Evolutionary conservation across 2,329 filamentous ascomycete genomes (phyloP), one percentile per base, ranked within the genome.

Genomic region (Diplocarpon mali): DNA sequence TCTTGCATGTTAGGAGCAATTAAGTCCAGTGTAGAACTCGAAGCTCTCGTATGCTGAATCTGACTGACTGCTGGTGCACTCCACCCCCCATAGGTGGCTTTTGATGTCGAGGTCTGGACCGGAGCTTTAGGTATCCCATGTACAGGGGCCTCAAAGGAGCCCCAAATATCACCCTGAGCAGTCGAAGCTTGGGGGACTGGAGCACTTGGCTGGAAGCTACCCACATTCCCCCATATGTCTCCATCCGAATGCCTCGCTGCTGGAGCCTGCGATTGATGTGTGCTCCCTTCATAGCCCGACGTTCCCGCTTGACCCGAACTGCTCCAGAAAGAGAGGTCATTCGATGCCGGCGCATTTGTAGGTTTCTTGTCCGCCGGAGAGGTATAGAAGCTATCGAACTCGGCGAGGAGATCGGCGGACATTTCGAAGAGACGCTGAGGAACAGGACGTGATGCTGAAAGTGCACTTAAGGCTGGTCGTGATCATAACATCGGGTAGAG

Each of bases 361-460:
- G 55, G 52, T 38, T 62, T 57, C 13, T 53, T 49, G n/a, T 56
- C 53, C 37, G 53, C 54, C 27, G 65, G 57, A 46, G 62, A 50
- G 48, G 53, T 54, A 42, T 71, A 67, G 52, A 69, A 65, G 54
- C 65, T 67, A 56, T 73, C 75, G 54, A 82, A 80, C 53, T 77
- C 74, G 44, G 76, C 77, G 57, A 81, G 77, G 46, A 82, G 71
- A 62, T 81, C 76, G 50, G 76, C 75, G 54, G 78, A 82, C 77
- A 81, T 82, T 16, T 28, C 49, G 45, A 28, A 27, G 28, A 30
- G 29, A 29, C 15, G 10, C 27, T 7, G 6, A 37, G 20, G 7
- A 28, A 30, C 14, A 27, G 12, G 35, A 35, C 41, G 40, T 36
- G 24, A 24, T 16, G 27, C 27, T 27, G 37, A 16, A 30, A 36